Base-by-base conservation (phyloP, 1,139 yeast genomes). In the Pichia sp. region DNA sequence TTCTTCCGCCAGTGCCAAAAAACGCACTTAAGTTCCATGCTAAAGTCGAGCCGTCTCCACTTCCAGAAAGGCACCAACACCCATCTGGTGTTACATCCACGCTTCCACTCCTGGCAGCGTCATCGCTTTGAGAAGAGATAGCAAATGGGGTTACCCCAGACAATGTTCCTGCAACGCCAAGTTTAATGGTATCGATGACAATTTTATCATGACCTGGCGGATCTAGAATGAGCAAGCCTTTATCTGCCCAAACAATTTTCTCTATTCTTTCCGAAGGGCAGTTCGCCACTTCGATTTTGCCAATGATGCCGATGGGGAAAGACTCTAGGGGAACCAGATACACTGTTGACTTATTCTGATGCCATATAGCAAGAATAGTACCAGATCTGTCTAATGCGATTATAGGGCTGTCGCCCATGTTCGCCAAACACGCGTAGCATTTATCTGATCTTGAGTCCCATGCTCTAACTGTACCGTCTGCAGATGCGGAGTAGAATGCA, bases 341-440 rank as follows among this genome's bases (percentile, higher is more conserved):
- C 5, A 90, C 69, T 16, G 73, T 65, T 10, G 66, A 70, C 26
- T 76, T 75, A 55, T 41, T 8, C 16, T 41, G 45, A 29, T 78
- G 78, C 8, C 86, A 95, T 10, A 87, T 78, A 1, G 90, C 95
- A 69, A 92, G 84, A 0, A 90, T 85, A 5, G 84, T 73, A 0
- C 96, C 96, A 45, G 87, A 82, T 1, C 97, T 93, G 67, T 92
- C 98, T 65, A 82, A 84, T 0, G 90, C 86, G 16, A 84, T 71
- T 36, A 82, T 72, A 1, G 80, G 51, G 40, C 36, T 49, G 10
- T 40, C 36, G 1, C 56, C 50, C 42, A 53, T 45, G 8, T 72
- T 38, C 31, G 90, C 64, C 49, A 81, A 77, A 0, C 95, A 45
- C 6, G 61, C 95, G 54, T 79, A 81, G 7, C 85, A 78, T 54